phyloP scores from a whole-genome alignment of 805 yeast species.

The Kregervanrija pseudodelftensis region DNA sequence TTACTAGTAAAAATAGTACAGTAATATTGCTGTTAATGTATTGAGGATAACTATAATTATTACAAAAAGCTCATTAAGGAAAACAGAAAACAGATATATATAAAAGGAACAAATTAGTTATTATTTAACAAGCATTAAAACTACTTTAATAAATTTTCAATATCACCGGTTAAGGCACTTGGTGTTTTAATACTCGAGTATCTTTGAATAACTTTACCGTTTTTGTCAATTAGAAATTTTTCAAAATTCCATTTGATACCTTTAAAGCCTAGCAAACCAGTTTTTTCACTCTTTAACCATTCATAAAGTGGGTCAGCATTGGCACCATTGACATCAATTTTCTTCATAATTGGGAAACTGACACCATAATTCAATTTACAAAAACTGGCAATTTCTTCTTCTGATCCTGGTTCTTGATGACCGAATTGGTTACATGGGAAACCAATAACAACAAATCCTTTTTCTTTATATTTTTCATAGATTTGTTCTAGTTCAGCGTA shows the following conservation, averaged over 20 bases:
- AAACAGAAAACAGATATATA: neutral
- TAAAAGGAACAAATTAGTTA: neutral
- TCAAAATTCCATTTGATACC: slow-evolving; percentile 60
- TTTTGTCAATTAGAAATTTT: slow-evolving; percentile 46
- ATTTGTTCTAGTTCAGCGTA: slow-evolving; percentile 63
- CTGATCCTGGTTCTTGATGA: slow-evolving; percentile 65
- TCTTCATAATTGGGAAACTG: slow-evolving; percentile 79
- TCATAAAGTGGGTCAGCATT: slow-evolving; percentile 74
- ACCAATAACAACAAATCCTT: slow-evolving; percentile 65
- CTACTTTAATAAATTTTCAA: slow-evolving; percentile 47
- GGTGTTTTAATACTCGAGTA: slow-evolving; percentile 66
- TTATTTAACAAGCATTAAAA: neutral
- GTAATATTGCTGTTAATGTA: no score
- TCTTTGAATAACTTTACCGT: slow-evolving; percentile 48
- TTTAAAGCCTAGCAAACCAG: slow-evolving; percentile 60
- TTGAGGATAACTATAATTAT: no score
- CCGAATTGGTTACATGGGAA: slow-evolving; percentile 93
- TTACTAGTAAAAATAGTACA: no score
- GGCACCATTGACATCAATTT: slow-evolving; percentile 84
- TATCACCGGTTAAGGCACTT: slow-evolving; percentile 43
- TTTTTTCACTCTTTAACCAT: slow-evolving; percentile 57
- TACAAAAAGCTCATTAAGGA: no score
- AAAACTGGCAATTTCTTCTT: slow-evolving; percentile 62
- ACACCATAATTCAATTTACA: slow-evolving; percentile 85
- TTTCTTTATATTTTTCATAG: slow-evolving; percentile 53